phyloP scores from a whole-genome alignment of 1,139 yeast genomes.

The Torulaspora globosa region DNA sequence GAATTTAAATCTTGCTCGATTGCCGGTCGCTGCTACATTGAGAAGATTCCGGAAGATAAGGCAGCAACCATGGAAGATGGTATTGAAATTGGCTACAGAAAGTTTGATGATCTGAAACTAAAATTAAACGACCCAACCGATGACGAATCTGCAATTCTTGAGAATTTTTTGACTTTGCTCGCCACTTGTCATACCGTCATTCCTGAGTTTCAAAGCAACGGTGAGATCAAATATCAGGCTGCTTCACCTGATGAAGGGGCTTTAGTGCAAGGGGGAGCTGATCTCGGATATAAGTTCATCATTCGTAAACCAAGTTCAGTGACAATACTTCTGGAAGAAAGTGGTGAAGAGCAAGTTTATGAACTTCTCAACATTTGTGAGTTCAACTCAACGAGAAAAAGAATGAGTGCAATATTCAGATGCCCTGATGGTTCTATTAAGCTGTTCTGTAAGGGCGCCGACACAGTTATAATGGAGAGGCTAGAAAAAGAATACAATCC shows the following conservation, averaged over 20 bases:
- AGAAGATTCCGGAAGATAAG: slow-evolving; percentile 87
- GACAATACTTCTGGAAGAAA: slow-evolving; percentile 49
- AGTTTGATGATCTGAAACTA: slow-evolving; percentile 58
- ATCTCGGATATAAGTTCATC: slow-evolving; percentile 75
- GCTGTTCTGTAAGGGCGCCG: slow-evolving; percentile 95
- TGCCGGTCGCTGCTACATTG: slow-evolving; percentile 87
- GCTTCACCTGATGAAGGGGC: slow-evolving; percentile 99
- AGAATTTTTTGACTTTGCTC: slow-evolving; percentile 75
- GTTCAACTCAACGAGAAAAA: slow-evolving; percentile 92
- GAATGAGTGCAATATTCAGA: slow-evolving; percentile 94
- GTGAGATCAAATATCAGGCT: slow-evolving; percentile 85
- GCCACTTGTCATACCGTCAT: slow-evolving; percentile 97
- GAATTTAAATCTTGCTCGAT: slow-evolving; percentile 92
- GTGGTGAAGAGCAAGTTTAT: slow-evolving; percentile 51
- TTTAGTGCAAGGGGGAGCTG: slow-evolving; percentile 92
- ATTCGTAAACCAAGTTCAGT: slow-evolving; percentile 85
- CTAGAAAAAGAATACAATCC: slow-evolving; percentile 67
- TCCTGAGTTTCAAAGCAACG: slow-evolving; percentile 67
- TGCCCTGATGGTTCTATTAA: slow-evolving; percentile 92
- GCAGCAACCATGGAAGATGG: slow-evolving; percentile 71
- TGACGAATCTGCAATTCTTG: slow-evolving; percentile 61
- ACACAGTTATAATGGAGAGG: slow-evolving; percentile 88
- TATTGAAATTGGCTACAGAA: slow-evolving; percentile 73
- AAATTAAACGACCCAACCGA: slow-evolving; percentile 45
- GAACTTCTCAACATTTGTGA: slow-evolving; percentile 89